These are phyloP conservation scores for Carex arenaria DNA, from an alignment of 202 grass and related monocot genomes.

Conservation along the genomic window DNA sequence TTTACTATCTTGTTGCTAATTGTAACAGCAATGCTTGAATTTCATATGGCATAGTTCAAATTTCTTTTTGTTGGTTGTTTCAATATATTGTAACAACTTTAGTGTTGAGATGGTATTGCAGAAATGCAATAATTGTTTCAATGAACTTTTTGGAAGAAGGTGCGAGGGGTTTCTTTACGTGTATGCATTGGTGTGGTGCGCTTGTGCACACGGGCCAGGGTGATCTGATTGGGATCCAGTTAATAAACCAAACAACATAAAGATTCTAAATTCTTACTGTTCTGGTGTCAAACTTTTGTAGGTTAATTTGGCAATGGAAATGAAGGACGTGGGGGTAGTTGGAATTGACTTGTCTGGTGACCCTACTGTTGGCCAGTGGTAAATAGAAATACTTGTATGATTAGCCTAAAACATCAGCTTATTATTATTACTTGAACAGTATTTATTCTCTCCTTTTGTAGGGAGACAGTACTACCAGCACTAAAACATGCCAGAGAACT, in stretches of 20 bases:
- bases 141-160: not conserved
- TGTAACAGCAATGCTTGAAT: not conserved
- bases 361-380: conserved; percentile 92
- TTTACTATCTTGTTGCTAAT: not conserved
- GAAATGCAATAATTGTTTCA: not conserved
- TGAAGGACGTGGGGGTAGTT: conserved; percentile 81
- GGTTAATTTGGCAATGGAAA: conserved; percentile 88
- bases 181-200: not conserved
- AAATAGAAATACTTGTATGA: conserved; percentile 21
- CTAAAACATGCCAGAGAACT: conserved; percentile 71
- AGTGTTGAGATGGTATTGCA: not conserved
- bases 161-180: not conserved
- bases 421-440: conserved; percentile 2
- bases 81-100: not conserved
- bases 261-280: not conserved
- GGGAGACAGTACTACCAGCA: conserved; percentile 84
- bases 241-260: conserved; percentile 7
- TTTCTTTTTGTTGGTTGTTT: not conserved
- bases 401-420: conserved; percentile 5
- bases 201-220: not conserved
- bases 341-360: conserved; percentile 95
- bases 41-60: not conserved
- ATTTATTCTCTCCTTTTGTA: conserved; percentile 28
- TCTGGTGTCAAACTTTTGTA: conserved; percentile 25
- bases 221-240: not conserved